Base-by-base conservation (phyloP, 2,329 filamentous ascomycete species). In the Neurospora sp. region DNA sequence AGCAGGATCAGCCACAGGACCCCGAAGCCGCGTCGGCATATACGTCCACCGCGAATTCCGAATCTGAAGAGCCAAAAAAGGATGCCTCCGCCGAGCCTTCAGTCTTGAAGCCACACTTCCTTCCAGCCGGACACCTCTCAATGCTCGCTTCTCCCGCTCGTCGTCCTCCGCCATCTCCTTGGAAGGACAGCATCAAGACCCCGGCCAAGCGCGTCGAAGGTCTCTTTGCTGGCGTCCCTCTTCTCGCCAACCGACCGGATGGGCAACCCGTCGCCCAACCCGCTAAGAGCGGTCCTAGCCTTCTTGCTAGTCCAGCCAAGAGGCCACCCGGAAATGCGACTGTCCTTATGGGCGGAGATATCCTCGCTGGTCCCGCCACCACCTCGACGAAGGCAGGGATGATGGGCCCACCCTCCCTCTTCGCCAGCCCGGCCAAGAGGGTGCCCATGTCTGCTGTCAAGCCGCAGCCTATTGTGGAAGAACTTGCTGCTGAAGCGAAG, bases 81-180 rank as follows among this genome's bases (percentile, higher is more conserved):
- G 80, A 78, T 66, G 73, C 72, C n/a, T 73, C 74, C 37, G 74
- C 80, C 2, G 71, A 57, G 0, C 75, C 76, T 33, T 74, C 78
- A 4, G 77, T 81, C 1, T 6, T 62, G 15, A 62, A 62, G 52
- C 52, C 52, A 4, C 23, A 62, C 28, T 62, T 62, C 52, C 52
- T 62, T 33, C 28, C 52, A 10, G 15, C 52, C 52, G 52, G n/a
- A 62, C 52, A 62, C 15, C 52, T 62, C 3, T 62, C 52, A 3
- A 78, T 82, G 12, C 77, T 89, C 62, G 80, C 78, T 23, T 89
- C 86, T 65, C 87, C 88, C 2, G 85, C 87, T n/a, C 84, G 86
- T 69, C 82, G 87, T 37, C 81, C 82, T 8, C 82, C 85, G 1
- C 74, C 82, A 5, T 85, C 86, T 1, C 84, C 87, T 0, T 82